Conservation (phyloP, 441 rosid species). For the Dalechampia spathulata region DNA sequence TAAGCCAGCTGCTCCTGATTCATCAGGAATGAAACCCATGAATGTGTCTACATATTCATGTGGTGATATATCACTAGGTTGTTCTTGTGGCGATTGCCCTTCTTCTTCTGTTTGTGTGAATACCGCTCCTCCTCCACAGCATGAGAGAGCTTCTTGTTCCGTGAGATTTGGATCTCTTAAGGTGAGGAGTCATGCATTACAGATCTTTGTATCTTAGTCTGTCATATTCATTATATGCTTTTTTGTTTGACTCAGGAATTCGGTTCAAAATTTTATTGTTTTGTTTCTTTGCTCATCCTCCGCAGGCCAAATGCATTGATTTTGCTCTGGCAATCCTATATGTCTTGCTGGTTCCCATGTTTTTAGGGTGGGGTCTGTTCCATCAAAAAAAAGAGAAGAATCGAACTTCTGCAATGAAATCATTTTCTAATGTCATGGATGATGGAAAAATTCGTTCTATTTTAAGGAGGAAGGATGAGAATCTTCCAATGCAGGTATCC, state of each 20-base stretch:
- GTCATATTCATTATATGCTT: not conserved
- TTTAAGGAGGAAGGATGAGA: conserved; percentile 53
- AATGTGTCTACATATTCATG: conserved; percentile 86
- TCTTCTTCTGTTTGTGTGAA: conserved; percentile 69
- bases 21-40: conserved; percentile 90
- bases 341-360: conserved; percentile 59
- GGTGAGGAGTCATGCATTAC: conserved; percentile 36
- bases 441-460: conserved; percentile 36
- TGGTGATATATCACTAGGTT: conserved; percentile 73
- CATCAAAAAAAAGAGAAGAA: conserved; percentile 50
- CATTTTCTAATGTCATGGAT: conserved; percentile 29
- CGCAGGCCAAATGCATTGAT: conserved; percentile 88
- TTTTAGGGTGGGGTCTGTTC: conserved; percentile 78
- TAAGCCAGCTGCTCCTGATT: conserved; percentile 46
- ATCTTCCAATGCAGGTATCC: conserved; percentile 59
- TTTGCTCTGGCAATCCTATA: conserved; percentile 64
- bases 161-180: conserved; percentile 73
- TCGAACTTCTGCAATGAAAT: conserved; percentile 44
- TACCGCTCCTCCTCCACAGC: conserved; percentile 45
- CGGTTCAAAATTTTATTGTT: conserved; percentile 14
- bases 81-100: conserved; percentile 98
- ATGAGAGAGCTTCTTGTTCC: conserved; percentile 51
- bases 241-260: conserved; percentile 1
- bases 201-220: conserved; percentile 1
- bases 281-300: conserved; percentile 23